Evolutionary conservation across 2,329 filamentous ascomycete species (phyloP), one percentile per base, ranked within the genome.

Genomic region (Ploettnerulaceae sp.): DNA sequence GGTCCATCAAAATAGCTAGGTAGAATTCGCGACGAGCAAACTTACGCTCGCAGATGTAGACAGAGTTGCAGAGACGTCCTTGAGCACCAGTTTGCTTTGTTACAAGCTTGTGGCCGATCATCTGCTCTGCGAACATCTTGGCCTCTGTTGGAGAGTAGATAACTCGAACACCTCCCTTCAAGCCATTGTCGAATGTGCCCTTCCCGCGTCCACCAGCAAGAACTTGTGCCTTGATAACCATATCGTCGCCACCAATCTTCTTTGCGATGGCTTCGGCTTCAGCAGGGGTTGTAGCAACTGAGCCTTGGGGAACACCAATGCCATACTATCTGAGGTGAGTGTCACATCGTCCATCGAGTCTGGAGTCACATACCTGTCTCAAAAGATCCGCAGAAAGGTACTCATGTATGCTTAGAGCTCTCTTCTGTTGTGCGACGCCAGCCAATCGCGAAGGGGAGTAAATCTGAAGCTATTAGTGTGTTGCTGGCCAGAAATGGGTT

Each of bases 41-140:
- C 78, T 98, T 98, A 79, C 93, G 90, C 80, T 98, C 93, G 74
- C 91, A 95, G 68, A 98, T 97, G 77, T 95, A 97, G 67, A 98
- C 93, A 56, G 90, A 81, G 72, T 87, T 97, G 81, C 93, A 98
- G 68, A 95, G 81, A 69, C 93, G 89, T 66, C 93, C 93, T 61
- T 72, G 80, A 61, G 91, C 88, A 69, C 93, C 93, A 49, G 93
- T 98, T 78, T 98, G 93, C 82, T 98, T 98, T 71, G 93, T 98
- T 73, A 98, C 81, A 71, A 98, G 89, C 74, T 96, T 96, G 76
- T 98, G 91, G 67, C 93, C 93, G 71, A 98, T 97, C 93, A 98
- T 98, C 77, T 98, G 90, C 61, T 91, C 81, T 61, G 93, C 91
- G 68, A 98, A 95, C 82, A 97, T 95, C 77, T 89, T 86, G 66